Evolutionary conservation across 169 alveolate genomes (phyloP).

Genomic region (Theileria sp.): DNA sequence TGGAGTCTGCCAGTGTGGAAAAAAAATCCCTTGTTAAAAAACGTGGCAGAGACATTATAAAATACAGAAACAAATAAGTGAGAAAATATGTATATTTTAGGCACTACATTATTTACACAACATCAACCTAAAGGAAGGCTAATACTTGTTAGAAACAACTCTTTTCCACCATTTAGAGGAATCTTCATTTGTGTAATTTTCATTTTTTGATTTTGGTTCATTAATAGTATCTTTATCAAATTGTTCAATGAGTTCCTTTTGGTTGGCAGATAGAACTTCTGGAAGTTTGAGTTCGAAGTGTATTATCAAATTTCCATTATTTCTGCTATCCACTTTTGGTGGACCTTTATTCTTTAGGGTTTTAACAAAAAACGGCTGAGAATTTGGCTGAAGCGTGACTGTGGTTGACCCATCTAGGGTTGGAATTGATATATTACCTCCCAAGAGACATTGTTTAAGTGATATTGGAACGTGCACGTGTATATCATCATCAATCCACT

Average conservation of each 20-base stretch:
- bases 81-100: neutral
- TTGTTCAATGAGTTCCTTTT: conserved; percentile 73
- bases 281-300: conserved; percentile 78
- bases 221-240: conserved; percentile 58
- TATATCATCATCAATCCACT: conserved; percentile 85
- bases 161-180: conserved; percentile 54
- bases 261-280: conserved; percentile 65
- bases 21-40: conserved; percentile 47
- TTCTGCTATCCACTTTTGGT: conserved; percentile 76
- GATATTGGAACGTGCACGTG: conserved; percentile 85
- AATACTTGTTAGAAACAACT: conserved; percentile 38
- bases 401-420: conserved; percentile 78
- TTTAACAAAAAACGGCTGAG: conserved; percentile 77
- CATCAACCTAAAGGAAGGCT: neutral
- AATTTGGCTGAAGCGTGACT: conserved; percentile 72
- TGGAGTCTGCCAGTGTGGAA: conserved; percentile 44
- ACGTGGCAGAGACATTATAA: conserved; percentile 62
- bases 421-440: conserved; percentile 82
- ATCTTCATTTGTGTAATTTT: neutral
- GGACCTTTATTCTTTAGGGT: conserved; percentile 83
- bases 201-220: neutral
- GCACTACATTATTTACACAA: conserved; percentile 29
- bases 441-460: conserved; percentile 79
- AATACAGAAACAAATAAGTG: neutral
- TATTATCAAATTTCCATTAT: conserved; percentile 78